These are phyloP conservation scores for Chenopodium formosanum DNA, from an alignment of 148 eudicot species.

Conservation along the genomic window DNA sequence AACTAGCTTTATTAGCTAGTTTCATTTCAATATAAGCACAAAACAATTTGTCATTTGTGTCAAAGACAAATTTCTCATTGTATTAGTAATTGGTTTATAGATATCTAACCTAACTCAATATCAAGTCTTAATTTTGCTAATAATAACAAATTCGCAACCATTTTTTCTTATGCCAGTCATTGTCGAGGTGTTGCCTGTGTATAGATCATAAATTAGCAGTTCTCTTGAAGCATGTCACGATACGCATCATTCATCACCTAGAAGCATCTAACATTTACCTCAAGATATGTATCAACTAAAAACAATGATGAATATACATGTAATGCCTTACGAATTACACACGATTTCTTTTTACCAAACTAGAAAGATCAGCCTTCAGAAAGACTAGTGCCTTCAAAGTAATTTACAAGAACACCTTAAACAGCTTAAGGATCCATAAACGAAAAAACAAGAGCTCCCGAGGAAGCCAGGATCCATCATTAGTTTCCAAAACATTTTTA, in stretches of 20 bases:
- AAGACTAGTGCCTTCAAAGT: not conserved
- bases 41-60: no score
- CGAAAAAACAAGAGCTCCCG: not conserved
- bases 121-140: no score
- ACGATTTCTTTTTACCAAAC: not conserved
- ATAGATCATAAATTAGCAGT: no score
- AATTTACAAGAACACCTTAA: slow-evolving; percentile 15
- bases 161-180: no score
- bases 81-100: no score
- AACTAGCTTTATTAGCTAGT: no score
- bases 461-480: not conserved
- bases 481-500: slow-evolving; percentile 11
- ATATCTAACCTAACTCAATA: no score
- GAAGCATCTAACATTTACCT: not conserved
- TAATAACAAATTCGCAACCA: no score
- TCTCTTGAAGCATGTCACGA: no score
- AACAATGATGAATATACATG: not conserved
- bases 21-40: no score
- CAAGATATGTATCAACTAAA: not conserved
- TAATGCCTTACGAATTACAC: not conserved
- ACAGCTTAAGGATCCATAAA: slow-evolving; percentile 3
- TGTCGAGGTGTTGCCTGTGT: no score
- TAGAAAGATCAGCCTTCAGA: not conserved
- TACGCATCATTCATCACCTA: not conserved
- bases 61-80: no score